A percentile compares a stretch with the other conserved stretches of the same genome.
Evolutionary conservation across 148 eudicot genomes (phyloP).

Genomic region (Fagopyrum homotropicum): DNA sequence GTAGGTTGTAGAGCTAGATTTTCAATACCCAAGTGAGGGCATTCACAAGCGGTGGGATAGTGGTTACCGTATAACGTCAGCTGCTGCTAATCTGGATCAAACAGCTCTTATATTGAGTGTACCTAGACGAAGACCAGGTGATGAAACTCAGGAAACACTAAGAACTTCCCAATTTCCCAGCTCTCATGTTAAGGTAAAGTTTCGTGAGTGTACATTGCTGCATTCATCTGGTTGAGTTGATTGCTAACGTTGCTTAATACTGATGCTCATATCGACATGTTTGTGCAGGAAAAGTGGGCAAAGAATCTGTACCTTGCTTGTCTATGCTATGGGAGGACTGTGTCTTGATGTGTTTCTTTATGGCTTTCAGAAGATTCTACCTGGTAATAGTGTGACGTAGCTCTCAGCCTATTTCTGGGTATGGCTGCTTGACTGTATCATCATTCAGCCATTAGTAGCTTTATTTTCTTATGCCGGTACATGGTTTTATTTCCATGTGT

Average conservation of each 20-base stretch:
- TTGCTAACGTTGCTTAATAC: neutral
- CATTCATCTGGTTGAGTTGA: neutral
- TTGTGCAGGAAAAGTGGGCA: constrained; percentile 82
- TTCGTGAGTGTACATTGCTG: neutral
- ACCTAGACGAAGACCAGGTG: constrained; percentile 67
- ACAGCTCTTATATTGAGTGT: constrained; percentile 82
- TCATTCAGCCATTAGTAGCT: neutral
- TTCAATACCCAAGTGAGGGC: constrained; percentile 90
- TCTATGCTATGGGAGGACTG: constrained; percentile 74
- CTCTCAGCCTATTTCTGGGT: neutral
- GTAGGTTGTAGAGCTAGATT: constrained; percentile 86
- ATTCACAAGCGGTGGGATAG: constrained; percentile 81
- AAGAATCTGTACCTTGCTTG: constrained; percentile 74
- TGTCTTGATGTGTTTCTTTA: constrained; percentile 32
- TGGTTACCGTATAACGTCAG: constrained; percentile 72
- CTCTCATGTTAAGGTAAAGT: constrained; percentile 77
- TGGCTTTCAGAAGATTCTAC: neutral
- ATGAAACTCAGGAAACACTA: constrained; percentile 85
- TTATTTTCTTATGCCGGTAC: neutral
- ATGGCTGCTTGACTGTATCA: neutral
- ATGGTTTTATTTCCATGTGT: neutral
- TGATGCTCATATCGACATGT: neutral
- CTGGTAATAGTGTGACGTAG: neutral
- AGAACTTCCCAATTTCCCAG: constrained; percentile 91
- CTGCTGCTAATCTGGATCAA: constrained; percentile 80